These are phyloP conservation scores for Eucalyptus leucophloia DNA, from an alignment of 345 rosid genomes.

Conservation along the genomic window DNA sequence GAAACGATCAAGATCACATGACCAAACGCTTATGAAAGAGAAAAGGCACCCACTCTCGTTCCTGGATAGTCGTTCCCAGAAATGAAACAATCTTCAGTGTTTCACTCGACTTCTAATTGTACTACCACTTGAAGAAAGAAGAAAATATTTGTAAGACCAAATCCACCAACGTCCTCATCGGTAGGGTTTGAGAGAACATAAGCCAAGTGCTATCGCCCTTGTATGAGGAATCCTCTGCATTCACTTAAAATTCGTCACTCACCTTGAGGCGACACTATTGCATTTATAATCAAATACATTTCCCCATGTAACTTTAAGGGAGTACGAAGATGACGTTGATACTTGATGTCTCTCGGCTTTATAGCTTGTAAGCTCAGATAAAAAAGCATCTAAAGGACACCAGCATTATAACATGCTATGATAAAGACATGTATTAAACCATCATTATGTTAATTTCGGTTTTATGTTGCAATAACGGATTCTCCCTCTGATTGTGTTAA, in stretches of 20 bases:
- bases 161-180: background rate
- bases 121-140: background rate
- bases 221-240: too few species aligned
- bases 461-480: background rate
- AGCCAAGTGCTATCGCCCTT: background rate
- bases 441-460: background rate
- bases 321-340: background rate
- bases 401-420: background rate
- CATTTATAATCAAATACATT: background rate
- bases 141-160: background rate
- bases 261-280: background rate
- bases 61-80: background rate
- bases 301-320: background rate
- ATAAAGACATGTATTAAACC: background rate
- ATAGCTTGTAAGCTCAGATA: accelerated
- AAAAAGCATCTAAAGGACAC: background rate
- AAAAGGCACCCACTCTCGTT: background rate
- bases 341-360: background rate
- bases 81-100: background rate
- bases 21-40: background rate
- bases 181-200: too few species aligned
- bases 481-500: too few species aligned
- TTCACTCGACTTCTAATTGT: too few species aligned
- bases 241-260: background rate
- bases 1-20: background rate